phyloP scores from a whole-genome alignment of 352 stramenopile species.

The Elongisporangium prolatum region DNA sequence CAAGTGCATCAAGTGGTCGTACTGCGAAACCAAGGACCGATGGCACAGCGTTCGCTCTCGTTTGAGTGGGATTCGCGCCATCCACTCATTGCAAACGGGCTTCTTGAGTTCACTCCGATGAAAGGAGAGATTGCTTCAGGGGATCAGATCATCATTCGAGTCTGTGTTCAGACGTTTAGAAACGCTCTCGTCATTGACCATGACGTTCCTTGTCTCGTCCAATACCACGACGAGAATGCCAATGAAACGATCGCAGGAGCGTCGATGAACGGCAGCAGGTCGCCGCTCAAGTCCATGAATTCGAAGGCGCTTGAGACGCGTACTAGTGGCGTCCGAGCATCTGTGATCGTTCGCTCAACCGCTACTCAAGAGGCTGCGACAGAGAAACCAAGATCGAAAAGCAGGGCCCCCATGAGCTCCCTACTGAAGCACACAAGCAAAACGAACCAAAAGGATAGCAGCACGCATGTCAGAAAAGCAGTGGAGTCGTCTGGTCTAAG shows the following conservation, averaged over 20 bases:
- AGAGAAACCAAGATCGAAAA: conserved; percentile 17
- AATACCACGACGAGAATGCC: conserved; percentile 6
- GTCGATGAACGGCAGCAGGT: not conserved
- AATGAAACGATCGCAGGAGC: not conserved
- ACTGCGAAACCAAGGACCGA: conserved; percentile 33
- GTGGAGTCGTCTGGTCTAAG: conserved; percentile 14
- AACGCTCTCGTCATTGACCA: conserved; percentile 63
- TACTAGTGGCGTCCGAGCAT: conserved; percentile 12
- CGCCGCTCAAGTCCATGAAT: not conserved
- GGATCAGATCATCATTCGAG: conserved; percentile 47
- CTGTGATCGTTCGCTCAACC: conserved; percentile 56
- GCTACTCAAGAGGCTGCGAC: conserved; percentile 48
- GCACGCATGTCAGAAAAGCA: conserved; percentile 5
- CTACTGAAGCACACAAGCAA: conserved; percentile 2
- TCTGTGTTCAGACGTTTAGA: conserved; percentile 33
- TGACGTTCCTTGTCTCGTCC: conserved; percentile 52
- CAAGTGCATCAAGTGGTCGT: conserved; percentile 41
- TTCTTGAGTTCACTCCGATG: conserved; percentile 43
- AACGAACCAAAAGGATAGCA: not conserved
- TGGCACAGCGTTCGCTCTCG: conserved; percentile 10
- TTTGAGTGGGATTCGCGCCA: conserved; percentile 65
- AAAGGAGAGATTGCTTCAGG: conserved; percentile 39
- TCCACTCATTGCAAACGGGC: conserved; percentile 41
- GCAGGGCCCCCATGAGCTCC: conserved; percentile 1
- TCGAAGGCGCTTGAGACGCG: not conserved